Percentiles rank a stretch among this genome's conserved stretches.
Conservation (phyloP, 768 basidiomycete genomes). For the Polyporus arcularius region DNA sequence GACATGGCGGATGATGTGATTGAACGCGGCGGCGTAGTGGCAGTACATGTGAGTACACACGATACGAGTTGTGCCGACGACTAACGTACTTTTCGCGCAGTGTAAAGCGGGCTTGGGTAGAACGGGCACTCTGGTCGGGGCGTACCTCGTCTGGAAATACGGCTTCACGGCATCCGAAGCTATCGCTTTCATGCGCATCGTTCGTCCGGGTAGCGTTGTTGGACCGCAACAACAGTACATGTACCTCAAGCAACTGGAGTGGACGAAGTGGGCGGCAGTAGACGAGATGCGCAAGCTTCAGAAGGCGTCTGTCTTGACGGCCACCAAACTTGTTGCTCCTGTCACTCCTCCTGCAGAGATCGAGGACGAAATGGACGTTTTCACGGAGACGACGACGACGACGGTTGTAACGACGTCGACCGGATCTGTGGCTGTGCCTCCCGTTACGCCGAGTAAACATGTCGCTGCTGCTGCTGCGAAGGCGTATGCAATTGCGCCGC, state of each 20-base stretch:
- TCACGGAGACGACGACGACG: conserved; percentile 36
- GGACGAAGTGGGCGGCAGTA: conserved; percentile 89
- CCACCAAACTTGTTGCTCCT: conserved; percentile 61
- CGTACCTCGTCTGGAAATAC: conserved; percentile 98
- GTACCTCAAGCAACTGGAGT: conserved; percentile 92
- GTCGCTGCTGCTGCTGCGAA: conserved; percentile 69
- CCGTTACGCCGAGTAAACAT: conserved; percentile 82
- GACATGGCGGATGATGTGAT: conserved; percentile 80
- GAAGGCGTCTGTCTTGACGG: conserved; percentile 36
- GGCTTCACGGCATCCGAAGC: conserved; percentile 95
- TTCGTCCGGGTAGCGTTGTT: conserved; percentile 91
- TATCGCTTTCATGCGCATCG: conserved; percentile 97
- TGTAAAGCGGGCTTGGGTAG: conserved; percentile 97
- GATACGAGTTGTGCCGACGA: conserved; percentile 12
- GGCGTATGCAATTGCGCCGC: conserved; percentile 71
- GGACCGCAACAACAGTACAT: conserved; percentile 94
- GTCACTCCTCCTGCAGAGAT: conserved; percentile 80
- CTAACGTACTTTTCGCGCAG: conserved; percentile 38
- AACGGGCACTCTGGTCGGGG: conserved; percentile 95
- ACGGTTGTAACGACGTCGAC: conserved; percentile 23
- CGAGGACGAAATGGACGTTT: conserved; percentile 57
- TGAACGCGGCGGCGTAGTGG: conserved; percentile 77
- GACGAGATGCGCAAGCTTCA: conserved; percentile 70
- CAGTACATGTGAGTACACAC: conserved; percentile 73
- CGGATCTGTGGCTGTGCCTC: conserved; percentile 47